Evolutionary conservation across 768 basidiomycete genomes (phyloP).

Genomic region (Crassisporium funariophilum): DNA sequence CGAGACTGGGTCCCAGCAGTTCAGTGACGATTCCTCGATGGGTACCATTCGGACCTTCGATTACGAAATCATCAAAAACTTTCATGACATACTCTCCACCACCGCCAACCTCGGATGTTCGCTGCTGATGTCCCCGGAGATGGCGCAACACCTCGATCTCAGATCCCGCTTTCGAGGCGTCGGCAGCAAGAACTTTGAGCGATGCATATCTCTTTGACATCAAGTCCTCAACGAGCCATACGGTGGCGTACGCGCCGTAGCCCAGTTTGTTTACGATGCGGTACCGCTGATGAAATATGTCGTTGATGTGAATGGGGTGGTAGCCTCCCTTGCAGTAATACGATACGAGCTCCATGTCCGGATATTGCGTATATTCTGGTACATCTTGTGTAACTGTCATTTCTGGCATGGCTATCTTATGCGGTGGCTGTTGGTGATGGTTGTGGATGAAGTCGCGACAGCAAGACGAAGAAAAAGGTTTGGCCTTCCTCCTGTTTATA

Average conservation of each 20-base stretch:
- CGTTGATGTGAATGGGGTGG: conserved; percentile 42
- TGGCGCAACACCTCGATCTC: background rate
- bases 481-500: too few species aligned
- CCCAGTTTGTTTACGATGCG: conserved; percentile 57
- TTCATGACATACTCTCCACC: background rate
- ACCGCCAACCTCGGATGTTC: background rate
- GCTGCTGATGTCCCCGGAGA: background rate
- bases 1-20: conserved; percentile 12
- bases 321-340: conserved; percentile 39
- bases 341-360: too few species aligned
- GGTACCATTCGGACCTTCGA: conserved; percentile 17
- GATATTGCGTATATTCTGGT: too few species aligned
- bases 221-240: conserved; percentile 46
- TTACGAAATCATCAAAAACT: conserved; percentile 13
- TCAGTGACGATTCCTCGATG: conserved; percentile 16
- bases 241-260: conserved; percentile 50
- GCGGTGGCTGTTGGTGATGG: too few species aligned
- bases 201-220: background rate
- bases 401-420: too few species aligned
- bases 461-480: too few species aligned
- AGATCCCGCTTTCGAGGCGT: background rate
- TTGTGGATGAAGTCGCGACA: too few species aligned
- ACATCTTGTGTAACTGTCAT: too few species aligned
- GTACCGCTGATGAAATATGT: conserved; percentile 46
- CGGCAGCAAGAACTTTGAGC: background rate